Conservation (phyloP, 176 grass and related monocot species). For the Alopecurus myosuroides region DNA sequence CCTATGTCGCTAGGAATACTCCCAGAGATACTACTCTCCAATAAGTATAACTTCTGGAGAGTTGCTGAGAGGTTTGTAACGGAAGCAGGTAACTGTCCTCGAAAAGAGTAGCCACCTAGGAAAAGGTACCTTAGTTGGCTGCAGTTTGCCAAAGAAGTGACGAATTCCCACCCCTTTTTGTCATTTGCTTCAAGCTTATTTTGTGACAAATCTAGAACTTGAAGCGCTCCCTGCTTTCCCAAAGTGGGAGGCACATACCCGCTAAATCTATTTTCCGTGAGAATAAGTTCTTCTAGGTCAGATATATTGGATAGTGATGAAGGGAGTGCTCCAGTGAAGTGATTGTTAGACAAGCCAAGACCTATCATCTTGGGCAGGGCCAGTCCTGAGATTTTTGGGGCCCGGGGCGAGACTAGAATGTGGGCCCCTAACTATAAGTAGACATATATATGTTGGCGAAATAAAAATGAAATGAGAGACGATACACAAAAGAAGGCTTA, state of each 20-base stretch:
- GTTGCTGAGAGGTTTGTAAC: background rate
- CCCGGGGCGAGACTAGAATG: no score
- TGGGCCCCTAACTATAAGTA: no score
- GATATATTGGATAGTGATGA: no score
- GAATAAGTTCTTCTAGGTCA: no score
- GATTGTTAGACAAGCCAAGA: no score
- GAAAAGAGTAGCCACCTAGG: background rate
- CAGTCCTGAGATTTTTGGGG: no score
- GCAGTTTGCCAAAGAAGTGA: slow-evolving; percentile 1
- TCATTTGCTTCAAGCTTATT: background rate
- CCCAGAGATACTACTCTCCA: background rate
- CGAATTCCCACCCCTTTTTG: slow-evolving; percentile 19
- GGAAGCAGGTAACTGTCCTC: background rate
- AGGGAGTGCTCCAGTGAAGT: no score
- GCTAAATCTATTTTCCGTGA: background rate
- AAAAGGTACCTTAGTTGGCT: background rate
- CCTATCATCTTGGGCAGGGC: no score
- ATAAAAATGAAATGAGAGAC: no score
- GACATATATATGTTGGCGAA: no score
- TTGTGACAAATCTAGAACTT: accelerated
- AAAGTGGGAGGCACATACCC: slow-evolving; percentile 10
- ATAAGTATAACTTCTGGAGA: background rate
- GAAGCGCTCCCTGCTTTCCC: background rate
- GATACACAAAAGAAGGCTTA: no score
- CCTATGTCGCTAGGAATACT: background rate